phyloP scores from a whole-genome alignment of 2,329 filamentous ascomycete genomes.

The Triangularia verruculosa region DNA sequence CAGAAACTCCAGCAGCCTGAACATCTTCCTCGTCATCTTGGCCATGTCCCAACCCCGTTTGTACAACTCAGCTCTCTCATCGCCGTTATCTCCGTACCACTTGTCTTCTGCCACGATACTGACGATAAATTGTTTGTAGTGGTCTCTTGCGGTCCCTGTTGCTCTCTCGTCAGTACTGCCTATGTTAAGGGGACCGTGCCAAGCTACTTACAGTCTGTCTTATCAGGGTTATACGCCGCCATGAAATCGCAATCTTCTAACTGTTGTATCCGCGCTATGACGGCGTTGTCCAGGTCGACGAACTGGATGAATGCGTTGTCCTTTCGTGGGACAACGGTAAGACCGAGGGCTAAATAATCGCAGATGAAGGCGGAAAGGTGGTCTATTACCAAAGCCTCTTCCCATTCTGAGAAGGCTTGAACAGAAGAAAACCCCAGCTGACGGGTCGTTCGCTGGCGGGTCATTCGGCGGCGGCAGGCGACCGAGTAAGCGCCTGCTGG shows the following conservation, averaged over 20 bases:
- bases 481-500: not conserved
- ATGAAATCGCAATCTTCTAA: slow-evolving; percentile 11
- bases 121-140: slow-evolving; percentile 20
- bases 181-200: not conserved
- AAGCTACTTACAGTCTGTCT: slow-evolving; percentile 14
- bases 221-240: slow-evolving; percentile 14
- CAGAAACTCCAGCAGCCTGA: slow-evolving; percentile 12
- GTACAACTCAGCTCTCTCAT: not conserved
- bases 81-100: slow-evolving; percentile 7
- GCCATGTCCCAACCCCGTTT: slow-evolving; percentile 5
- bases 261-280: slow-evolving; percentile 7
- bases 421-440: slow-evolving; percentile 13
- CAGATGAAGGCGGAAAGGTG: slow-evolving; percentile 18
- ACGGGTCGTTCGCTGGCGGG: slow-evolving; percentile 10
- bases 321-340: slow-evolving; percentile 12
- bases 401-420: slow-evolving; percentile 11
- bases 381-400: slow-evolving; percentile 14
- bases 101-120: slow-evolving; percentile 16
- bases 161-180: not conserved
- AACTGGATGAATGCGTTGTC: slow-evolving; percentile 6
- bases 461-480: not conserved
- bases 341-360: slow-evolving; percentile 16
- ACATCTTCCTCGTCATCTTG: slow-evolving; percentile 12
- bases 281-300: slow-evolving; percentile 10
- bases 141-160: slow-evolving; percentile 14